Conservation (phyloP, 371 early-diverging fungal species). For the Massospora cicadina region DNA sequence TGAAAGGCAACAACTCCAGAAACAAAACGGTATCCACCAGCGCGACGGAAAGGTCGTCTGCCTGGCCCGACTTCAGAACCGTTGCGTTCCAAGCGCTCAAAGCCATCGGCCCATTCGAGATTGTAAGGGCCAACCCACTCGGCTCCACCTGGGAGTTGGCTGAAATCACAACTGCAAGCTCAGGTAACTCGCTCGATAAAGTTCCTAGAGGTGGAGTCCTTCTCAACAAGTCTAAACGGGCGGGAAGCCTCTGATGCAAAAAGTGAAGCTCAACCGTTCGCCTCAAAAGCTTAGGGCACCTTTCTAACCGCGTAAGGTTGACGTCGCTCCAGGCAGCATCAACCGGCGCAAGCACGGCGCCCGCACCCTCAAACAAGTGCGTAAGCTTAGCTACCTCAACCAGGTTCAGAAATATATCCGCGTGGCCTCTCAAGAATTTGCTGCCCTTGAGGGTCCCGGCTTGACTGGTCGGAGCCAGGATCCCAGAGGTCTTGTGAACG, state of each 20-base stretch:
- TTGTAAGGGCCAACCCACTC: neutral
- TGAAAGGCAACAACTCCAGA: neutral
- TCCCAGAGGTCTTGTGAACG: neutral
- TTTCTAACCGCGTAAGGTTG: neutral
- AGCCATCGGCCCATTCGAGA: neutral
- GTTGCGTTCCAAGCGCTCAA: neutral
- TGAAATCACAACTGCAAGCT: neutral
- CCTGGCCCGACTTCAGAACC: constrained; percentile 6
- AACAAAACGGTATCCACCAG: neutral
- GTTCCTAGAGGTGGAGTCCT: neutral
- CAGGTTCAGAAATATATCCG: neutral
- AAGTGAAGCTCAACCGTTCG: constrained; percentile 5
- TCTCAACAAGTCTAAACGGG: neutral
- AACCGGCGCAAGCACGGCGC: neutral
- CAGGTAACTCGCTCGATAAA: neutral
- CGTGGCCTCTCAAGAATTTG: neutral
- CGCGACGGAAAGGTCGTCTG: neutral
- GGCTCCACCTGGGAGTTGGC: neutral
- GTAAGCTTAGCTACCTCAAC: neutral
- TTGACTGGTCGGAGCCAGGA: neutral
- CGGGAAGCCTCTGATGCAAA: neutral
- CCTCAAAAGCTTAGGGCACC: neutral
- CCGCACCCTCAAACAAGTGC: neutral
- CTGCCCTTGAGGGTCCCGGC: neutral
- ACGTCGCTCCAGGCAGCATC: constrained; percentile 7